Evolutionary conservation across 2,329 filamentous ascomycete species (phyloP), one percentile per base, ranked within the genome.

Genomic region (Fusarium circinatum): DNA sequence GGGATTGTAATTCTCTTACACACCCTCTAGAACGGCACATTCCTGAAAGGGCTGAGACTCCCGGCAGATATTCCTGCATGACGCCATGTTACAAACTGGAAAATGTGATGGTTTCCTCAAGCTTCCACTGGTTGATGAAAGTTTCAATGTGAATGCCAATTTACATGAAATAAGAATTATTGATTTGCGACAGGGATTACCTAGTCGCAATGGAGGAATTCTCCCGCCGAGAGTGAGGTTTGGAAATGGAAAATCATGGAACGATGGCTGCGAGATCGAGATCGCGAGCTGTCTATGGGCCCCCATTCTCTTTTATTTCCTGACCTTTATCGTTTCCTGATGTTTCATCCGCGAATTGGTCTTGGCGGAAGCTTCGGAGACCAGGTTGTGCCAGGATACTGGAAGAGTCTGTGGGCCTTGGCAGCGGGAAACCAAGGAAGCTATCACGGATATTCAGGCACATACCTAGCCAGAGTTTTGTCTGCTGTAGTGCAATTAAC

Each of bases 281-380:
- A 77, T 77, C 66, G 28, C 41, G 45, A 55, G 58, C 41, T 22
- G 57, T 55, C 22, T 47, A 68, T 54, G 44, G 44, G 30, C 45
- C 41, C 47, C 52, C 44, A 12, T 44, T 65, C 51, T 26, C 28
- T 34, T 48, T 60, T 47, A 13, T 38, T 30, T 44, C 42, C 18
- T 61, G 59, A 38, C 47, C 18, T 48, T 39, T 32, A 41, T 69
- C 66, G 57, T 44, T 56, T 44, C 48, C 47, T 51, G 41, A 44
- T 63, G 60, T 56, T 60, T 58, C 39, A 51, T 67, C 39, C 36
- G 39, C 62, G 56, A 58, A 65, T 54, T 58, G 61, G 73, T 49
- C 76, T 75, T 77, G 68, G 56, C 74, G 76, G 76, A 70, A 74
- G 41, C 63, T 65, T 72, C 67, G 76, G 64, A 57, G 62, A 49